These are phyloP conservation scores for Penicillium cosmopolitanum DNA, from an alignment of 495 filamentous ascomycete genomes.

Conservation along the genomic window DNA sequence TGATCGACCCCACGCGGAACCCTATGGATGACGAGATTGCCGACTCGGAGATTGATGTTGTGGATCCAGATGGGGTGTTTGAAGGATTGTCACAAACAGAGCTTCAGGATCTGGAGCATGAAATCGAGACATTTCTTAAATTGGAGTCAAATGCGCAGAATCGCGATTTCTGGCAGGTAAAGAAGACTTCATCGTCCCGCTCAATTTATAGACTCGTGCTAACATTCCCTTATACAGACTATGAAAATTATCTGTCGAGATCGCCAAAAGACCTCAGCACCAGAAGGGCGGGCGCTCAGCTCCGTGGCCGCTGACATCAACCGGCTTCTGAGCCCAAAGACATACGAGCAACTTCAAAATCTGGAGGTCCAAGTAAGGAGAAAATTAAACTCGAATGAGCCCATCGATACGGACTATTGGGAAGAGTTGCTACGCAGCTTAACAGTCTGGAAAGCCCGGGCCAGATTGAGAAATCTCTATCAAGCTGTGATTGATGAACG, in stretches of 20 bases:
- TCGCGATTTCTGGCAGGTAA: slow-evolving; percentile 82
- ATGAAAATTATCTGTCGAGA: slow-evolving; percentile 85
- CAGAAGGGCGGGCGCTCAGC: slow-evolving; percentile 73
- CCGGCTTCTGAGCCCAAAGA: slow-evolving; percentile 80
- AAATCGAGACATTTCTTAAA: slow-evolving; percentile 82
- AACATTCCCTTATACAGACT: slow-evolving; percentile 49
- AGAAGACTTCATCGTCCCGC: slow-evolving; percentile 13
- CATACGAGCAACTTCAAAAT: slow-evolving; percentile 79
- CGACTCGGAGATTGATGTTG: slow-evolving; percentile 75
- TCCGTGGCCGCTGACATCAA: slow-evolving; percentile 90
- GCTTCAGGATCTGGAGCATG: slow-evolving; percentile 77
- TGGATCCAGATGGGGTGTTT: slow-evolving; percentile 82
- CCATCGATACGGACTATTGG: slow-evolving; percentile 97
- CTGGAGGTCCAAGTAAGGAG: slow-evolving; percentile 82
- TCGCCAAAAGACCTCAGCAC: slow-evolving; percentile 66
- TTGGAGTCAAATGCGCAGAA: slow-evolving; percentile 80
- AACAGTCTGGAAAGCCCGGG: slow-evolving; percentile 87
- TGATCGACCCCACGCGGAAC: slow-evolving; percentile 80
- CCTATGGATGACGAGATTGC: slow-evolving; percentile 81
- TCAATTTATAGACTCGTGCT: slow-evolving; percentile 15
- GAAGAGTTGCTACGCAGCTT: slow-evolving; percentile 86
- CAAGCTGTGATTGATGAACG: slow-evolving; percentile 76
- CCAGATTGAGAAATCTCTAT: slow-evolving; percentile 80
- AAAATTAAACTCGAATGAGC: slow-evolving; percentile 86
- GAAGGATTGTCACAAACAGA: slow-evolving; percentile 72